phyloP scores from a whole-genome alignment of 768 basidiomycete genomes.

The Pleurotus giganteus region DNA sequence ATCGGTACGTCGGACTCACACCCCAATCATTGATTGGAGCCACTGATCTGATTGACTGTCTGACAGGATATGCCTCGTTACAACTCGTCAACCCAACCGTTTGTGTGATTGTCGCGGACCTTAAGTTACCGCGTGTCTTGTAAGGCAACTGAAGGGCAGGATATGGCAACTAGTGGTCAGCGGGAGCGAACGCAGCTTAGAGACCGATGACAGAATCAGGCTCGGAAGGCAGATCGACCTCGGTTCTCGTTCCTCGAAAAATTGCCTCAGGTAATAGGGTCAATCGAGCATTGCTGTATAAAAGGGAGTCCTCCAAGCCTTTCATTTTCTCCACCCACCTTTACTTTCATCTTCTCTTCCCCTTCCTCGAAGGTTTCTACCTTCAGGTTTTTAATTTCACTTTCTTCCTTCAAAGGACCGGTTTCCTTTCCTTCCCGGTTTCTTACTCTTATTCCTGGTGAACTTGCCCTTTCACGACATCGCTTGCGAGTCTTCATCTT shows the following conservation, averaged over 20 bases:
- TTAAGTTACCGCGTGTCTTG: slow-evolving; percentile 1
- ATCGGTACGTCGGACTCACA: too few species aligned
- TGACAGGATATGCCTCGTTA: not conserved
- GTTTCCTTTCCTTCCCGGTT: slow-evolving; percentile 8
- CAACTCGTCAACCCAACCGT: not conserved
- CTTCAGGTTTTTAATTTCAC: not conserved
- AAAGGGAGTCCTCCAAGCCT: not conserved
- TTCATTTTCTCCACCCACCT: not conserved
- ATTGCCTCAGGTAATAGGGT: too few species aligned
- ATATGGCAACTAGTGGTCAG: not conserved
- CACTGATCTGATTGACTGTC: slow-evolving; percentile 1
- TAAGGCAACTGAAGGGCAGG: not conserved
- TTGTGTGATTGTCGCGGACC: not conserved
- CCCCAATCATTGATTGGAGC: too few species aligned
- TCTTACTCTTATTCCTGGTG: not conserved
- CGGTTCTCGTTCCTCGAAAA: too few species aligned
- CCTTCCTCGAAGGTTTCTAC: not conserved
- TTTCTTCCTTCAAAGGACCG: not conserved
- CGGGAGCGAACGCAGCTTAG: not conserved
- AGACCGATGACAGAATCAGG: not conserved
- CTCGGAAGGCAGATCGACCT: not conserved
- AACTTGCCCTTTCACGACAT: slow-evolving; percentile 4
- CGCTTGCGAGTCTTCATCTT: not conserved
- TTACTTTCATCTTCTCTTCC: slow-evolving; percentile 1
- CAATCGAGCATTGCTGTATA: not conserved